Base-by-base conservation (phyloP, 257 asterid species). In the Schizonepeta tenuifolia region DNA sequence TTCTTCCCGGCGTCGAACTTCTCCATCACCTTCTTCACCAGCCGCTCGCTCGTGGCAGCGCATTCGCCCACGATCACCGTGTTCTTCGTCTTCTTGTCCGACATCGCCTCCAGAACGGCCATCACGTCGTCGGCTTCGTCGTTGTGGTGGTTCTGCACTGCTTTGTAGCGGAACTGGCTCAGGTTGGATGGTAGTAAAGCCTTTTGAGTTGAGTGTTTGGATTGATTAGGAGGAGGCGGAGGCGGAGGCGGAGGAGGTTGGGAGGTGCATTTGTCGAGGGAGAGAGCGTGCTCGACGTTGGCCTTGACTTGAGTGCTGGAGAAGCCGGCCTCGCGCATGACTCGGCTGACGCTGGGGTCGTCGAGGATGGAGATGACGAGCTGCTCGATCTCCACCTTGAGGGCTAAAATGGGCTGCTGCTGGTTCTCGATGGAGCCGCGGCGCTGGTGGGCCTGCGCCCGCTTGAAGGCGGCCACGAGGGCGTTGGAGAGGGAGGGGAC, bases 261-360 rank as follows among this genome's bases (percentile, higher is more conserved):
- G 3, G 79, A 57, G 13, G 66, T 56, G 60, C 69, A 73, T 41
- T 64, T 69, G 55, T 83, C 89, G 67, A 76, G 10, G 12, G 88
- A 80, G 3, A 86, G 77, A 3, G 81, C 80, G 66, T 85, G 83
- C 17, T 94, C 97, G 1, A 94, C 99, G 55, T 91, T 91, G 83
- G 61, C 46, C 66, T 91, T 94, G 10, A 94, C 95, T 66, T 88
- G 97, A 5, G 89, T 77, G 79, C 98, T 94, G 4, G 96, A 88
- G 59, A 91, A 94, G 1, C 98, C 97, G 4, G 98, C 97, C 50
- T 94, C 98, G 10, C 97, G 81, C 98, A 94, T 91, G 46, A 94
- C 98, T 54, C 98, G 77, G 73, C 98, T 94, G n/a, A 94, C 92
- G 71, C 98, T 94, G 0, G 98, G 98, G 61, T 94, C 98, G 66